phyloP scores from a whole-genome alignment of 352 stramenopile species.

The Globisporangium cystogenes region DNA sequence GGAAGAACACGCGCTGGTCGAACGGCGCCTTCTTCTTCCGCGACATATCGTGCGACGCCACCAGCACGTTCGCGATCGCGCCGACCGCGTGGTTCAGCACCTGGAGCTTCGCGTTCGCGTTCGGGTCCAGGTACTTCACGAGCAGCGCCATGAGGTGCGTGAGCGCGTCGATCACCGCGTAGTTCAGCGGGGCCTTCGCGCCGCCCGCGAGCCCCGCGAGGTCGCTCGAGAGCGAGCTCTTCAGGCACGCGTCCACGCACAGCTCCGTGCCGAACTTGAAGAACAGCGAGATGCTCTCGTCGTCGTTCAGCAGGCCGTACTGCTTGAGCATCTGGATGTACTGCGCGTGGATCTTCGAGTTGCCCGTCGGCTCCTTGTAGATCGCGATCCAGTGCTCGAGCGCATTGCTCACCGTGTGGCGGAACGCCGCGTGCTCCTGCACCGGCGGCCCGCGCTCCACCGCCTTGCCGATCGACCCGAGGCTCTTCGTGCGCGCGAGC shows the following conservation, averaged over 20 bases:
- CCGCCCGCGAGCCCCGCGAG: conserved; percentile 27
- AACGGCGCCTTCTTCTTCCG: conserved; percentile 88
- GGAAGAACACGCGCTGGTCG: conserved; percentile 98
- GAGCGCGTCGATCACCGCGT: conserved; percentile 95
- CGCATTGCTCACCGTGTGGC: conserved; percentile 87
- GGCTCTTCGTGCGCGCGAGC: conserved; percentile 30
- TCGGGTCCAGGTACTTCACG: conserved; percentile 91
- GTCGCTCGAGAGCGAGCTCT: conserved; percentile 57
- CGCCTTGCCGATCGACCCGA: conserved; percentile 41
- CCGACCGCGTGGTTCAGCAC: conserved; percentile 96
- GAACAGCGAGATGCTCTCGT: conserved; percentile 97
- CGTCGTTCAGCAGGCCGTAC: conserved; percentile 93
- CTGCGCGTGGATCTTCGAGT: conserved; percentile 95
- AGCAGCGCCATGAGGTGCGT: conserved; percentile 96
- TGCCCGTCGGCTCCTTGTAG: conserved; percentile 89
- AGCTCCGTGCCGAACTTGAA: conserved; percentile 95
- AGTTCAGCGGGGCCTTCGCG: conserved; percentile 70
- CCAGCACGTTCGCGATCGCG: conserved; percentile 92
- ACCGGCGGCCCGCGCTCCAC: conserved; percentile 34
- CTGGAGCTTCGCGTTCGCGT: conserved; percentile 70
- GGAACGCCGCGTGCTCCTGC: conserved; percentile 77
- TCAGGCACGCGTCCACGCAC: conserved; percentile 96
- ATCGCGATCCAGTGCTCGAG: conserved; percentile 98
- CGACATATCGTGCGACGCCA: conserved; percentile 78
- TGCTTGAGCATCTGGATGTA: conserved; percentile 97